These are phyloP conservation scores for Leccinum subspadiceum DNA, from an alignment of 1,284 basidiomycete species.

Conservation along the genomic window DNA sequence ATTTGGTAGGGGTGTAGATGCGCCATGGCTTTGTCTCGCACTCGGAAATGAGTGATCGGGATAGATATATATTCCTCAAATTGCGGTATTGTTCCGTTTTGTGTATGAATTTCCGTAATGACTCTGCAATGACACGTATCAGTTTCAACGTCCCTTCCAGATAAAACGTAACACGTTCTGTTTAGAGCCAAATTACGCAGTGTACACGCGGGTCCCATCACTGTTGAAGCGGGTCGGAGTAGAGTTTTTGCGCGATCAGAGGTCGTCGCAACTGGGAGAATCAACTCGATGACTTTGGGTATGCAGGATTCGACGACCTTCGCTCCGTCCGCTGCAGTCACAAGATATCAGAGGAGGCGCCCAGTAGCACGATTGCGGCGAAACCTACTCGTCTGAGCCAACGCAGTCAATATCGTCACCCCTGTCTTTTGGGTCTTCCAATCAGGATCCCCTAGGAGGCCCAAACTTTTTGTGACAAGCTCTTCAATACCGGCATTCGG, in stretches of 20 bases:
- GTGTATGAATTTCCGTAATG: too few species aligned
- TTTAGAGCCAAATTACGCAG: background rate
- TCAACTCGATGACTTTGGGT: too few species aligned
- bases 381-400: slow-evolving; percentile 18
- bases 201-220: slow-evolving; percentile 16
- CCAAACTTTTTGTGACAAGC: too few species aligned
- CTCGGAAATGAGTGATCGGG: slow-evolving; percentile 17
- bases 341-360: background rate
- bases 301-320: slow-evolving; percentile 8
- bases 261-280: too few species aligned
- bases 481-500: too few species aligned
- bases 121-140: too few species aligned
- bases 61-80: slow-evolving; percentile 20
- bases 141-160: too few species aligned
- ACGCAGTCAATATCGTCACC: background rate
- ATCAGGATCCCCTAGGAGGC: too few species aligned
- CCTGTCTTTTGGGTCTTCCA: too few species aligned
- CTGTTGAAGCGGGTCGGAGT: slow-evolving; percentile 15
- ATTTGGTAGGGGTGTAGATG: slow-evolving; percentile 20
- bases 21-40: slow-evolving; percentile 18
- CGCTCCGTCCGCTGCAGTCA: slow-evolving; percentile 17
- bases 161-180: background rate
- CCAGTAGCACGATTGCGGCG: too few species aligned
- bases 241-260: too few species aligned
- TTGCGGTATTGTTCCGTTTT: slow-evolving; percentile 3